Percentiles rank a stretch among this genome's conserved stretches.
Conservation (phyloP, 2,329 filamentous ascomycete species). For the Monilinia laxa region DNA sequence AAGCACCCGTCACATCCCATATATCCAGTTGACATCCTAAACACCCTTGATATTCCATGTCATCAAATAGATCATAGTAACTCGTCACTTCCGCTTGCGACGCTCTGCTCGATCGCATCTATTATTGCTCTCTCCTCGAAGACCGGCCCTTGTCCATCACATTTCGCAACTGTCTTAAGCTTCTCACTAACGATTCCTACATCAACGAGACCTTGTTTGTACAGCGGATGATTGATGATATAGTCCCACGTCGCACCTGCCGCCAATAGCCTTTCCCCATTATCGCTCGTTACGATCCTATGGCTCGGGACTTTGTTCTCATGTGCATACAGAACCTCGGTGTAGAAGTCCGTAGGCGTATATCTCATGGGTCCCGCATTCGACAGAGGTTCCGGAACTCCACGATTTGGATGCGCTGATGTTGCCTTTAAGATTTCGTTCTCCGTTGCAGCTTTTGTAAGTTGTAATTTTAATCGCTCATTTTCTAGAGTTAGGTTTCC, state of each 20-base stretch:
- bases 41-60: conserved; percentile 20
- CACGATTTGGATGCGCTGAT: conserved; percentile 50
- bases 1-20: neutral
- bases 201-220: conserved; percentile 74
- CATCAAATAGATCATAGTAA: conserved; percentile 52
- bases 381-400: conserved; percentile 40
- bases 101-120: conserved; percentile 74
- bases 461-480: conserved; percentile 77
- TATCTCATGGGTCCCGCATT: conserved; percentile 67
- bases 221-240: conserved; percentile 78
- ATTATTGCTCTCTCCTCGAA: conserved; percentile 76
- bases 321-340: conserved; percentile 60
- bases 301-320: conserved; percentile 63
- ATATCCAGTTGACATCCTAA: conserved; percentile 9
- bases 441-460: conserved; percentile 82
- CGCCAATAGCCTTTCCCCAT: conserved; percentile 70
- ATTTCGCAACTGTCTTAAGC: conserved; percentile 72
- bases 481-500: conserved; percentile 76
- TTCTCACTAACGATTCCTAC: conserved; percentile 77
- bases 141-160: conserved; percentile 84
- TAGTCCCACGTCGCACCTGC: conserved; percentile 85
- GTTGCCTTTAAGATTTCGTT: conserved; percentile 91
- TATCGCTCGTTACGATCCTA: conserved; percentile 64
- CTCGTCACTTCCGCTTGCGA: conserved; percentile 75
- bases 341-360: conserved; percentile 70